Conservation (phyloP, 2,329 filamentous ascomycete genomes). For the Ceratocystiopsis sp. region DNA sequence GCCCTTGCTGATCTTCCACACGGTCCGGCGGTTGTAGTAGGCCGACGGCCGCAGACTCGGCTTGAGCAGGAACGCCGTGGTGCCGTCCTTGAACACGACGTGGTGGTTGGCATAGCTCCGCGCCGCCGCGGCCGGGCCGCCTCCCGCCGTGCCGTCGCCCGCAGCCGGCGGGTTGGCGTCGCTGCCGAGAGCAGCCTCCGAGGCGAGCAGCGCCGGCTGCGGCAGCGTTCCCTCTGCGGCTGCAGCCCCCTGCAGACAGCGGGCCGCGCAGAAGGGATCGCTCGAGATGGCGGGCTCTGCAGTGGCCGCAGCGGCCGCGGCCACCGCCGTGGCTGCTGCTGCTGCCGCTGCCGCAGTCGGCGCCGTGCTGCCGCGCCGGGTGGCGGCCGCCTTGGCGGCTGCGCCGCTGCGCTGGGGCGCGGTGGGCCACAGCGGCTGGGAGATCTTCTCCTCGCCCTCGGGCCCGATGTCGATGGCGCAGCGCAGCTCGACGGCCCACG, state of each 20-base stretch:
- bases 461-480: slow-evolving; percentile 85
- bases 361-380: too few species aligned
- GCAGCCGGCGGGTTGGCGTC: slow-evolving; percentile 12
- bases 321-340: too few species aligned
- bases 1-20: slow-evolving; percentile 73
- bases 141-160: slow-evolving; percentile 11
- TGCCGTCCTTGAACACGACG: slow-evolving; percentile 69
- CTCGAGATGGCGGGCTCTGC: slow-evolving; percentile 28
- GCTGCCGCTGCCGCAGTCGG: too few species aligned
- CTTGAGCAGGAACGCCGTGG: slow-evolving; percentile 69
- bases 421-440: slow-evolving; percentile 66
- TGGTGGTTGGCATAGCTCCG: slow-evolving; percentile 56
- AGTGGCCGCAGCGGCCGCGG: too few species aligned
- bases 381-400: too few species aligned
- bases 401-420: slow-evolving; percentile 17
- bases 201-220: slow-evolving; percentile 16
- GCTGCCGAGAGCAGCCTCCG: not conserved
- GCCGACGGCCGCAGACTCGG: slow-evolving; percentile 70
- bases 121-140: slow-evolving; percentile 17
- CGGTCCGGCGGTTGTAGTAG: slow-evolving; percentile 66
- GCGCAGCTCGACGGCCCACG: slow-evolving; percentile 79
- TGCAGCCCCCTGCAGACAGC: slow-evolving; percentile 42
- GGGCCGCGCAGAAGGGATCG: slow-evolving; percentile 41
- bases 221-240: slow-evolving; percentile 35
- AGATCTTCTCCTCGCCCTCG: slow-evolving; percentile 78